Percentiles rank a stretch among this genome's conserved stretches.
Evolutionary conservation across 2,329 filamentous ascomycete species (phyloP).

Genomic region (Aspergillus sp.): DNA sequence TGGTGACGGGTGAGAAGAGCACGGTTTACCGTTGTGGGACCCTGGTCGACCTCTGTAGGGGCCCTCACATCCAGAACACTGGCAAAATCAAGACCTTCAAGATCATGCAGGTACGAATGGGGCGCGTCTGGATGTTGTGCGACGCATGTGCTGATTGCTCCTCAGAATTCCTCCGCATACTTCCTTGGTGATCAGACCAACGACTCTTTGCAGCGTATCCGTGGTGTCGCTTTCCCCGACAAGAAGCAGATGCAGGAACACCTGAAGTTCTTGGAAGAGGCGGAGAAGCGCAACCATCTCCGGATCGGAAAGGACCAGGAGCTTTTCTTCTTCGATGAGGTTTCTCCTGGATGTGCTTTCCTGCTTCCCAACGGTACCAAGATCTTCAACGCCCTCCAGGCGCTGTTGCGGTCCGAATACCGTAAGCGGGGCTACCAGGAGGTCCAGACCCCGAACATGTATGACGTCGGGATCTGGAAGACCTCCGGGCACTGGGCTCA

Average conservation of each 20-base stretch:
- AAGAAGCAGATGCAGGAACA: conserved; percentile 94
- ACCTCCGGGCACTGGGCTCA: conserved; percentile 91
- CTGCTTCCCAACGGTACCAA: conserved; percentile 88
- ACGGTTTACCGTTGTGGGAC: conserved; percentile 95
- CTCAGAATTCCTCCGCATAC: conserved; percentile 73
- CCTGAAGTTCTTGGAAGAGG: conserved; percentile 93
- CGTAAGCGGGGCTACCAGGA: conserved; percentile 92
- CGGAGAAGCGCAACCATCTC: conserved; percentile 94
- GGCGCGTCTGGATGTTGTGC: not conserved
- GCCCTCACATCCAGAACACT: conserved; percentile 91
- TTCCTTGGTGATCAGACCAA: conserved; percentile 93
- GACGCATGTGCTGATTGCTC: conserved; percentile 14
- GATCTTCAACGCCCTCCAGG: conserved; percentile 86
- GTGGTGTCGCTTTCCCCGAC: conserved; percentile 94
- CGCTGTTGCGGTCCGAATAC: conserved; percentile 82
- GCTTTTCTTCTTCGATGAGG: conserved; percentile 93
- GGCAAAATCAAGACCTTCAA: conserved; percentile 92
- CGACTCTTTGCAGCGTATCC: conserved; percentile 93
- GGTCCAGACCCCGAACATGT: conserved; percentile 96
- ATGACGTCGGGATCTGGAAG: conserved; percentile 90
- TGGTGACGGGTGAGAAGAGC: conserved; percentile 86
- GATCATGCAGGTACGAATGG: conserved; percentile 68
- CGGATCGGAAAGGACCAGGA: conserved; percentile 95
- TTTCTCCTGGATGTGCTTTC: conserved; percentile 91
- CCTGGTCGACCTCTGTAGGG: conserved; percentile 91